phyloP scores from a whole-genome alignment of 345 rosid species.

The Turnera subulata region DNA sequence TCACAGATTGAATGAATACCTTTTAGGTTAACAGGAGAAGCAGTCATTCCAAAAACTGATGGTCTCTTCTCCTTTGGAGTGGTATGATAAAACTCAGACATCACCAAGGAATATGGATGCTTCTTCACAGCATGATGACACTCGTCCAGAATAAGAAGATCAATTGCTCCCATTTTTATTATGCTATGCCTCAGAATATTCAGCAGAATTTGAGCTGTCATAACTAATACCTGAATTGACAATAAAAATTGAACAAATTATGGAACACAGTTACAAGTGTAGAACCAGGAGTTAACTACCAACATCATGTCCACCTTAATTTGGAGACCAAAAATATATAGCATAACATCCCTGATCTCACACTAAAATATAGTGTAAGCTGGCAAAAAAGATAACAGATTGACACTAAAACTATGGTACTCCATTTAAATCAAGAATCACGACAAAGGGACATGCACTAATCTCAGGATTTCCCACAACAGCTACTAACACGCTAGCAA shows the following conservation, averaged over 20 bases:
- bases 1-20: conserved; percentile 42
- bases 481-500: too few relatives aligned
- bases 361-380: too few relatives aligned
- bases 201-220: conserved; percentile 96
- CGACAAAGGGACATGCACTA: too few relatives aligned
- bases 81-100: conserved; percentile 98
- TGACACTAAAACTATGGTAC: too few relatives aligned
- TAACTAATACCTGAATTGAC: conserved; percentile 68
- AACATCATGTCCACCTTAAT: too few relatives aligned
- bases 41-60: conserved; percentile 97
- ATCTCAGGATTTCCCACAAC: too few relatives aligned
- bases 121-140: conserved; percentile 99
- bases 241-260: conserved; percentile 4
- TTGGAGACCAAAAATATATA: too few relatives aligned
- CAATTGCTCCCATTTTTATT: conserved; percentile 79
- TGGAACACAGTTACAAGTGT: conserved; percentile 8
- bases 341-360: too few relatives aligned
- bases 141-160: conserved; percentile 92
- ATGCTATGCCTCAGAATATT: conserved; percentile 97
- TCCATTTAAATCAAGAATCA: too few relatives aligned
- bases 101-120: conserved; percentile 95
- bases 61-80: conserved; percentile 87
- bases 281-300: neutral
- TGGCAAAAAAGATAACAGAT: too few relatives aligned
- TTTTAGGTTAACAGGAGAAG: conserved; percentile 95